phyloP scores from a whole-genome alignment of 169 alveolate genomes.

The Neospora caninum region DNA sequence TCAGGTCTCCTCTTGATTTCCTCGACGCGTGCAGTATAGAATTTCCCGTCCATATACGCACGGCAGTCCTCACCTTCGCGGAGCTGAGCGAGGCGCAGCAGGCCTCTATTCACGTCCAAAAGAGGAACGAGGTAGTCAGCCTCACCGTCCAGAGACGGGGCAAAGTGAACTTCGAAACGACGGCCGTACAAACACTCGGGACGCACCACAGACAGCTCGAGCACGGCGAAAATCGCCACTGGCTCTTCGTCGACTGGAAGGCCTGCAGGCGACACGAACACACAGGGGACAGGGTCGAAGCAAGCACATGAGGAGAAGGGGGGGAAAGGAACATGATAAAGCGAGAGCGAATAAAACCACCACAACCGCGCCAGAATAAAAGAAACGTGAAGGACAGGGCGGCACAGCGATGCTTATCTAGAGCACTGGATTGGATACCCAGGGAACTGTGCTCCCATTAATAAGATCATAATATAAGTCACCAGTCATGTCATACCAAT shows the following conservation, averaged over 20 bases:
- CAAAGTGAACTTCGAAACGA: slow-evolving; percentile 13
- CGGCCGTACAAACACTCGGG: slow-evolving; percentile 33
- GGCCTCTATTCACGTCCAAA: slow-evolving; percentile 33
- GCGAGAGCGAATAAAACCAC: too few relatives aligned
- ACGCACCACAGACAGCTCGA: slow-evolving; percentile 35
- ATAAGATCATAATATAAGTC: background rate
- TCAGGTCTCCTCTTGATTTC: background rate
- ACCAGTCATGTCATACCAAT: too few relatives aligned
- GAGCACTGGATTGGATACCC: too few relatives aligned
- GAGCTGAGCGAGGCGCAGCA: background rate
- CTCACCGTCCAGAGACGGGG: slow-evolving; percentile 23
- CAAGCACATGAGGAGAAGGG: too few relatives aligned
- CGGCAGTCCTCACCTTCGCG: background rate
- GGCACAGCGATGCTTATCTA: too few relatives aligned
- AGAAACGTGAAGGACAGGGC: too few relatives aligned
- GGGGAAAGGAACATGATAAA: too few relatives aligned
- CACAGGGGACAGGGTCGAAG: background rate
- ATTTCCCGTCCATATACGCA: slow-evolving; percentile 47
- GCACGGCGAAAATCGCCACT: slow-evolving; percentile 5
- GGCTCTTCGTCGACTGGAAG: slow-evolving; percentile 55
- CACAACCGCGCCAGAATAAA: too few relatives aligned
- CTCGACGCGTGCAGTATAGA: slow-evolving; percentile 24
- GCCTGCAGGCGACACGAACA: slow-evolving; percentile 10
- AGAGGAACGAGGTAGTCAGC: slow-evolving; percentile 47
- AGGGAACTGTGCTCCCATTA: background rate